Conservation (phyloP, 2,329 filamentous ascomycete species). For the Ceratocystis cacaofunesta region DNA sequence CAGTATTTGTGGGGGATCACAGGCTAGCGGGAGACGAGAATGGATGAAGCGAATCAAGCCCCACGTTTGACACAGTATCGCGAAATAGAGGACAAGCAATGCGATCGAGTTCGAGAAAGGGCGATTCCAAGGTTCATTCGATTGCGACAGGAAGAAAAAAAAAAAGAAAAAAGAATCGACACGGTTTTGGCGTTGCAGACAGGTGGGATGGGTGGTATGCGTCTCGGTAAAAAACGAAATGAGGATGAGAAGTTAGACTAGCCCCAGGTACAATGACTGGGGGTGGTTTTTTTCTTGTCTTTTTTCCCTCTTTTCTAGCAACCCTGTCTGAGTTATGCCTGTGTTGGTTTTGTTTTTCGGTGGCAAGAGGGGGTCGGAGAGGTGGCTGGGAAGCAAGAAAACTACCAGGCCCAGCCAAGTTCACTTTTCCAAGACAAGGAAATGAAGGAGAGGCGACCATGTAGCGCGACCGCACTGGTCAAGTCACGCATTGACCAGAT, state of each 20-base stretch:
- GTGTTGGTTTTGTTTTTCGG: neutral
- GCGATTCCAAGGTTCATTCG: neutral
- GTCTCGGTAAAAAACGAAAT: constrained; percentile 14
- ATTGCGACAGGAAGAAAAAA: constrained; percentile 1
- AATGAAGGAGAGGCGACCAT: neutral
- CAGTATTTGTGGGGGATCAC: neutral
- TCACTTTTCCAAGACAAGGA: neutral
- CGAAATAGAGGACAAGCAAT: neutral
- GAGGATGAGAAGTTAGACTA: constrained; percentile 10
- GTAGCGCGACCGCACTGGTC: constrained; percentile 1
- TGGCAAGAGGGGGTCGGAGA: constrained; percentile 9
- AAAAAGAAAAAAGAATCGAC: neutral
- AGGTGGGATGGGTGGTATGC: constrained; percentile 2
- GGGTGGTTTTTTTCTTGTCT: neutral
- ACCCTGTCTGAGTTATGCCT: neutral
- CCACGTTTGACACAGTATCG: neutral
- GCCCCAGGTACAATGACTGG: constrained; percentile 10
- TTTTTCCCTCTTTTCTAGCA: neutral
- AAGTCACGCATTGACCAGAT: neutral
- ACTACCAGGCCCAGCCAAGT: neutral
- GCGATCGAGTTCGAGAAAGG: constrained; percentile 3
- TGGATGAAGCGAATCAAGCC: neutral
- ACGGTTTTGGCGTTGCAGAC: neutral
- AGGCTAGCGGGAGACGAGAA: neutral
- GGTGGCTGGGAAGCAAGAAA: constrained; percentile 8